These are phyloP conservation scores for Trichophyton schoenleinii DNA, from an alignment of 2,329 filamentous ascomycete species.

Conservation along the genomic window DNA sequence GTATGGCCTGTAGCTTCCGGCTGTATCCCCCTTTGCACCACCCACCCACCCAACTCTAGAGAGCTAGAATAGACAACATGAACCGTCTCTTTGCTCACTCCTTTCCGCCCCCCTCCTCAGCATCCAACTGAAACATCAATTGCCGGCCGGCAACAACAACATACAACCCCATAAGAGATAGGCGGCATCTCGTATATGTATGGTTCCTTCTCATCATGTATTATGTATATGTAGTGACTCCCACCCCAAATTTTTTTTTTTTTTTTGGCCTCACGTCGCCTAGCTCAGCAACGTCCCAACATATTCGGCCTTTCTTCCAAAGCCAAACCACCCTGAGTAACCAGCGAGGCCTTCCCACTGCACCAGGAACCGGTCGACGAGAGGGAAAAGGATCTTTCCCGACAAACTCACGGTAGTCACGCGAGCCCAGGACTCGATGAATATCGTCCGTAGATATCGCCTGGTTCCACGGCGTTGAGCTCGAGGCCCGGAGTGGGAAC, in stretches of 20 bases:
- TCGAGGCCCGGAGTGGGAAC: slow-evolving; percentile 16
- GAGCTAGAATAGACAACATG: neutral
- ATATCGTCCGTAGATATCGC: slow-evolving; percentile 56
- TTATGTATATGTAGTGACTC: slow-evolving; percentile 4
- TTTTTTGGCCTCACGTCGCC: neutral
- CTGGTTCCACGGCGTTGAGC: neutral
- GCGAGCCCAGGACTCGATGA: slow-evolving; percentile 86
- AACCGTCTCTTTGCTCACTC: neutral
- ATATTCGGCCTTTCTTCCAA: slow-evolving; percentile 27
- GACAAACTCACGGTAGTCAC: slow-evolving; percentile 73
- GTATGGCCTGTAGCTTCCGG: neutral
- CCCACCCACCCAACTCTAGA: neutral
- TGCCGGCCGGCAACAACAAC: neutral
- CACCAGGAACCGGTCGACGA: slow-evolving; percentile 69
- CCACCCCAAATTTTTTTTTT: neutral
- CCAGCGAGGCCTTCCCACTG: slow-evolving; percentile 59
- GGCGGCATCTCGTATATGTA: slow-evolving; percentile 1
- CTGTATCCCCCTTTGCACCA: neutral
- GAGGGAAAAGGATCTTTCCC: slow-evolving; percentile 57
- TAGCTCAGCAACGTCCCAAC: slow-evolving; percentile 28
- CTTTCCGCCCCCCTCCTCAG: neutral
- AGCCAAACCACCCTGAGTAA: slow-evolving; percentile 27
- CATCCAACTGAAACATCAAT: neutral
- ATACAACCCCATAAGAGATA: neutral
- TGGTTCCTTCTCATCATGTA: slow-evolving; percentile 1